These are phyloP conservation scores for Kodamaea neixiangensis DNA, from an alignment of 805 yeast species.

Conservation along the genomic window DNA sequence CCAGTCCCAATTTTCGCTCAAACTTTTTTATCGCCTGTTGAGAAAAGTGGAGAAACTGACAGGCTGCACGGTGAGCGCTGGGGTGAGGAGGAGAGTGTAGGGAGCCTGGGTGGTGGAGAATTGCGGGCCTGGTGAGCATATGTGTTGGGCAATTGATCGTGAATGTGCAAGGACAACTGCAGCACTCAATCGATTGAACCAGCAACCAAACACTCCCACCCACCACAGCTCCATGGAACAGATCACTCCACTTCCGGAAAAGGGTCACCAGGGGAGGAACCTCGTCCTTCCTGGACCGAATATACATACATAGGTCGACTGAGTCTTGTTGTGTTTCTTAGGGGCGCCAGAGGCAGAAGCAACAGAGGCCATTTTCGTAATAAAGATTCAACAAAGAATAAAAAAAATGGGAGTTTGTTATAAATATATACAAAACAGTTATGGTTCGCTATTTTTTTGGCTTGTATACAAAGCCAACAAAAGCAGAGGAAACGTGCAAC, in stretches of 20 bases:
- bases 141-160: too few species aligned
- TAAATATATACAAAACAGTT: slow-evolving; percentile 2
- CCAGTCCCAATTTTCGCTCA: neutral
- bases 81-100: too few species aligned
- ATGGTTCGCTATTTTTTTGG: slow-evolving; percentile 4
- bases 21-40: too few species aligned
- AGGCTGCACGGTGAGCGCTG: too few species aligned
- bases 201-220: too few species aligned
- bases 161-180: too few species aligned
- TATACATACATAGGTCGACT: slow-evolving; percentile 63
- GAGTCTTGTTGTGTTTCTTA: slow-evolving; percentile 68
- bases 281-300: neutral
- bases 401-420: neutral
- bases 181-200: too few species aligned
- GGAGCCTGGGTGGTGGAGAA: too few species aligned
- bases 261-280: too few species aligned
- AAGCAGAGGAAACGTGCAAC: neutral
- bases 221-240: too few species aligned
- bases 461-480: slow-evolving; percentile 6
- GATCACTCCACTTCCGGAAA: neutral
- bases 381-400: slow-evolving; percentile 1
- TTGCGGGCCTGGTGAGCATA: too few species aligned
- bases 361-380: neutral
- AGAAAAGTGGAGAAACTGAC: too few species aligned
- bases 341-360: slow-evolving; percentile 10